A percentile compares a stretch with the other conserved stretches of the same genome.
These are phyloP conservation scores for Sarocladium kiliense DNA, from an alignment of 2,329 filamentous ascomycete genomes.

Conservation along the genomic window DNA sequence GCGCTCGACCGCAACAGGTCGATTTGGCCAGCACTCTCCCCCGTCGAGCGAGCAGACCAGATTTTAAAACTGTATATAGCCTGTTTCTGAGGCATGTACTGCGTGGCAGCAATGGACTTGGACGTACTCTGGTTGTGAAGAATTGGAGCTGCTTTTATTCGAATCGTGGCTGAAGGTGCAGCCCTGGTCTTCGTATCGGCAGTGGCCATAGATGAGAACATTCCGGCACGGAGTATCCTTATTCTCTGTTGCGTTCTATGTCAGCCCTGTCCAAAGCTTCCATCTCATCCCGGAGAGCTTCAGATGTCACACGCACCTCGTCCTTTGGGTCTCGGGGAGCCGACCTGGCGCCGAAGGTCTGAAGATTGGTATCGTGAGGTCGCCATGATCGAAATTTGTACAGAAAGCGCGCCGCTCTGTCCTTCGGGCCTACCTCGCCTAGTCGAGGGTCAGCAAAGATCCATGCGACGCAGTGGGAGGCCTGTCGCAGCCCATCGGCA, in stretches of 20 bases:
- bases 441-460: constrained; percentile 15
- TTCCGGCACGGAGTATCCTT: constrained; percentile 92
- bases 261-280: constrained; percentile 9
- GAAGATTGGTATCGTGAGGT: constrained; percentile 39
- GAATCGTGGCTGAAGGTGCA: constrained; percentile 88
- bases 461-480: constrained; percentile 7
- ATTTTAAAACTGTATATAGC: too few relatives aligned
- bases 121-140: constrained; percentile 10
- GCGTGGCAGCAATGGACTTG: too few relatives aligned
- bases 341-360: constrained; percentile 47
- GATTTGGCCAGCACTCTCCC: too few relatives aligned
- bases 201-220: constrained; percentile 88
- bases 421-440: constrained; percentile 22
- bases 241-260: constrained; percentile 49
- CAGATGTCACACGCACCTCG: constrained; percentile 38
- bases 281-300: not conserved
- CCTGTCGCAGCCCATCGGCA: not conserved
- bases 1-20: too few relatives aligned
- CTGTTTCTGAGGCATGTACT: too few relatives aligned
- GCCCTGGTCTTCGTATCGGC: constrained; percentile 85
- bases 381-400: constrained; percentile 32
- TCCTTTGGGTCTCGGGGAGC: constrained; percentile 52
- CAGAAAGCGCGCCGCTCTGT: constrained; percentile 7
- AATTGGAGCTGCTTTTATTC: constrained; percentile 39
- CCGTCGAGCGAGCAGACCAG: too few relatives aligned